Evolutionary conservation across 2,329 filamentous ascomycete species (phyloP).

Genomic region (Eurotiales sp.): DNA sequence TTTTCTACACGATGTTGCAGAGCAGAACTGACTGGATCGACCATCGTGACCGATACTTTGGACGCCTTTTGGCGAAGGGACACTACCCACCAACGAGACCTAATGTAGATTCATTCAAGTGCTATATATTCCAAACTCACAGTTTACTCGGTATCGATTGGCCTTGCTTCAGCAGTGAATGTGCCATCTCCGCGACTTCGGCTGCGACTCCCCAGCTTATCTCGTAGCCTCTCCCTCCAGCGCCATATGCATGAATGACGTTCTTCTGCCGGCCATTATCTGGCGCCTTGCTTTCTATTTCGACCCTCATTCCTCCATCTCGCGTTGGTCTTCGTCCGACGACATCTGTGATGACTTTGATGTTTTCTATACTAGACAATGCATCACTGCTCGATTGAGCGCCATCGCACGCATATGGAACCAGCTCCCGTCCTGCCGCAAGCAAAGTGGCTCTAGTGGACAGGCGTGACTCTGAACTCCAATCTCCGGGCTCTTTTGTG

Average conservation of each 20-base stretch:
- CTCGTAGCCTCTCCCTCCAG: slow-evolving; percentile 59
- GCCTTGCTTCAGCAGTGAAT: neutral
- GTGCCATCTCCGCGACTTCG: slow-evolving; percentile 35
- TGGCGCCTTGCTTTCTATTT: slow-evolving; percentile 40
- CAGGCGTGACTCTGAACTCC: slow-evolving; percentile 48
- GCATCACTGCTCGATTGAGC: slow-evolving; percentile 15
- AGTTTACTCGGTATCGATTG: neutral
- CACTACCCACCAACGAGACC: no score
- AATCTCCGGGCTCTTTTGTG: slow-evolving; percentile 60
- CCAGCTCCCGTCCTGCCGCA: slow-evolving; percentile 36
- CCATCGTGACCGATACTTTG: no score
- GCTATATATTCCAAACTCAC: neutral
- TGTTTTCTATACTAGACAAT: slow-evolving; percentile 33
- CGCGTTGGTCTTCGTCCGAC: slow-evolving; percentile 44
- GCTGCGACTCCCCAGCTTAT: slow-evolving; percentile 58
- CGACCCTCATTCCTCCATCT: slow-evolving; percentile 50
- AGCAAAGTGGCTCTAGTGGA: slow-evolving; percentile 50
- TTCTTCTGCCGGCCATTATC: slow-evolving; percentile 17
- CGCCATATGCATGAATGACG: slow-evolving; percentile 56
- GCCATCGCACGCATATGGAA: slow-evolving; percentile 32
- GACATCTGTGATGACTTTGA: slow-evolving; percentile 39
- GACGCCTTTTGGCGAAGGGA: no score
- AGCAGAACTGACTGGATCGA: no score
- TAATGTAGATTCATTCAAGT: no score
- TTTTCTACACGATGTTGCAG: no score